These are phyloP conservation scores for Trichoderma arundinaceum DNA, from an alignment of 2,329 filamentous ascomycete species.

Conservation along the genomic window DNA sequence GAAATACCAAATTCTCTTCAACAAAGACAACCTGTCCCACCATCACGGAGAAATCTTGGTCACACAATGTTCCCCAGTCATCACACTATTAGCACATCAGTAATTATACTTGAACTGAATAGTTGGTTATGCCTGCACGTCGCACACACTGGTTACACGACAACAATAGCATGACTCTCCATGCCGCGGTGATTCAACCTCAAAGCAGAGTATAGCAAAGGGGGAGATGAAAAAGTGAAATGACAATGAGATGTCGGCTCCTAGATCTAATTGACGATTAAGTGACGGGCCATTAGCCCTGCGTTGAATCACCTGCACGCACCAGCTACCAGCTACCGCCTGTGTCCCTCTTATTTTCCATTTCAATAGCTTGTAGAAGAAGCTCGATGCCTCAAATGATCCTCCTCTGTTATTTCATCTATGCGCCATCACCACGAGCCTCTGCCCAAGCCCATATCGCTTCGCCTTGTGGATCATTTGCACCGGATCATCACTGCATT, in stretches of 20 bases:
- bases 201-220: background rate
- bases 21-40: no score
- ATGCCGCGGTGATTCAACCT: background rate
- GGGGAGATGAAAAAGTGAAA: background rate
- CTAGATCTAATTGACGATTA: background rate
- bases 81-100: background rate
- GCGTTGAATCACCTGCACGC: no score
- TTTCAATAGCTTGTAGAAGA: background rate
- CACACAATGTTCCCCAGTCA: no score
- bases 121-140: background rate
- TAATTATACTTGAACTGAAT: background rate
- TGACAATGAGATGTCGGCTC: background rate
- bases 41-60: no score
- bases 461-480: background rate
- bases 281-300: background rate
- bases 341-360: background rate
- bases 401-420: background rate
- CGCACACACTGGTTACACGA: background rate
- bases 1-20: no score
- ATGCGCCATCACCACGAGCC: background rate
- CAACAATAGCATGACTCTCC: background rate
- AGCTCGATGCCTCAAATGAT: constrained; percentile 13
- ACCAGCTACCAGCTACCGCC: background rate
- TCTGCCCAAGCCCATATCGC: background rate
- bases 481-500: background rate